Base-by-base conservation (phyloP, 1,139 yeast genomes). In the Scheffersomyces cryptocercus region DNA sequence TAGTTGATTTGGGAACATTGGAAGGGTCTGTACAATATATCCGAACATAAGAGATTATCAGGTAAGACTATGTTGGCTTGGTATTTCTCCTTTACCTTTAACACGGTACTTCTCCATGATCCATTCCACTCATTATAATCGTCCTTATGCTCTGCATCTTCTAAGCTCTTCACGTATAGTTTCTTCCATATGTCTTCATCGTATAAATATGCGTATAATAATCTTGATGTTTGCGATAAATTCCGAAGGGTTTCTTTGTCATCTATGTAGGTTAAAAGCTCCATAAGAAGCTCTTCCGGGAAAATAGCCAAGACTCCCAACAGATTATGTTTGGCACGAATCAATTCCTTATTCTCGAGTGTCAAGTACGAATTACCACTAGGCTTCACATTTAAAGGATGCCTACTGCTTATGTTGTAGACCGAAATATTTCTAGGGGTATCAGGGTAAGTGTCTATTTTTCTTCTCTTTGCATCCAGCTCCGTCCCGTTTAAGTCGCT, bases 171-270 rank as follows among this genome's bases (percentile, higher is more conserved):
- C 38, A 80, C 65, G 53, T 77, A 82, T 40, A 83, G 47, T 46
- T 70, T 75, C 56, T 85, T 84, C 96, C 96, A 88, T 16, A 85
- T 53, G 46, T 88, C 96, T 53, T 88, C 96, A 55, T 82, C 85
- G 60, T 80, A 82, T 12, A 81, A 56, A 56, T 78, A 85, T 1
- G 90, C 95, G 64, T 84, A 88, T 57, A 85, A 64, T n/a, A 82
- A 72, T 48, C 85, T 74, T 5, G 93, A 87, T 2, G 82, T 66
- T 45, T 76, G 81, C 29, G 85, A 75, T 26, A 87, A 55, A 34
- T 64, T 68, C 42, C 72, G 60, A 43, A 88, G 65, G 29, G 81
- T 78, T 0, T 52, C 46, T 0, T 79, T 68, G 37, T 72, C 71
- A 12, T 71, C 68, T 2, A 87, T 52, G 42, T 68, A 75, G 0